phyloP scores from a whole-genome alignment of 768 basidiomycete species.

The Suillus lakei region DNA sequence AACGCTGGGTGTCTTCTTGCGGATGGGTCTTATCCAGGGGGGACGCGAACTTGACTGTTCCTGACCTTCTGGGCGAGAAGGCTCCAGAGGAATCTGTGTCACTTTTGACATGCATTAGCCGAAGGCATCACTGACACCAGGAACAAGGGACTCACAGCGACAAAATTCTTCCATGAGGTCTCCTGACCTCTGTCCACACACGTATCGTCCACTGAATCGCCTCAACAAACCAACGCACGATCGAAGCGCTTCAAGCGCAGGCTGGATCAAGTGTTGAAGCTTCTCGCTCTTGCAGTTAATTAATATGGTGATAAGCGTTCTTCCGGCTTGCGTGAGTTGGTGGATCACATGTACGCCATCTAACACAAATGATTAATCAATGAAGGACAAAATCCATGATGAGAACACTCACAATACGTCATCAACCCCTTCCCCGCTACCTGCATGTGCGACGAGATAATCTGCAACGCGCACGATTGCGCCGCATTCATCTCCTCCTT shows the following conservation, averaged over 20 bases:
- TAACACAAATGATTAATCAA: slow-evolving; percentile 35
- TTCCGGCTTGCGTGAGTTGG: slow-evolving; percentile 91
- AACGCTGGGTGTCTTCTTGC: slow-evolving; percentile 67
- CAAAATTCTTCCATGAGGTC: slow-evolving; percentile 97
- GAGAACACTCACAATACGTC: slow-evolving; percentile 82
- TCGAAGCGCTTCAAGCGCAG: slow-evolving; percentile 82
- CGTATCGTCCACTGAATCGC: slow-evolving; percentile 89
- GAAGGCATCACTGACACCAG: slow-evolving; percentile 3
- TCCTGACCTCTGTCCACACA: slow-evolving; percentile 88
- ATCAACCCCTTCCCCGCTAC: slow-evolving; percentile 88
- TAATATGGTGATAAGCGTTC: slow-evolving; percentile 86
- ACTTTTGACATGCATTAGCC: slow-evolving; percentile 44
- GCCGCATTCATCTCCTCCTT: slow-evolving; percentile 78
- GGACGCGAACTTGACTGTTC: slow-evolving; percentile 58
- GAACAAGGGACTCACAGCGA: slow-evolving; percentile 55
- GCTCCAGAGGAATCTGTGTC: slow-evolving; percentile 87
- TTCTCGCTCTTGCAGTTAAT: slow-evolving; percentile 86
- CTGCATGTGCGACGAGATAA: slow-evolving; percentile 82
- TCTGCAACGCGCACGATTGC: slow-evolving; percentile 78
- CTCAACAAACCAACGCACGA: slow-evolving; percentile 88
- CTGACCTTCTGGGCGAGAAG: slow-evolving; percentile 55
- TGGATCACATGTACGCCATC: slow-evolving; percentile 96
- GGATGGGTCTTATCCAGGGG: slow-evolving; percentile 90
- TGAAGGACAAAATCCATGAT: slow-evolving; percentile 9
- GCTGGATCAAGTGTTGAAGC: slow-evolving; percentile 75